A percentile compares a stretch with the other conserved stretches of the same genome.
Evolutionary conservation across 2,329 filamentous ascomycete species (phyloP).

Genomic region (Parastagonospora nodorum): DNA sequence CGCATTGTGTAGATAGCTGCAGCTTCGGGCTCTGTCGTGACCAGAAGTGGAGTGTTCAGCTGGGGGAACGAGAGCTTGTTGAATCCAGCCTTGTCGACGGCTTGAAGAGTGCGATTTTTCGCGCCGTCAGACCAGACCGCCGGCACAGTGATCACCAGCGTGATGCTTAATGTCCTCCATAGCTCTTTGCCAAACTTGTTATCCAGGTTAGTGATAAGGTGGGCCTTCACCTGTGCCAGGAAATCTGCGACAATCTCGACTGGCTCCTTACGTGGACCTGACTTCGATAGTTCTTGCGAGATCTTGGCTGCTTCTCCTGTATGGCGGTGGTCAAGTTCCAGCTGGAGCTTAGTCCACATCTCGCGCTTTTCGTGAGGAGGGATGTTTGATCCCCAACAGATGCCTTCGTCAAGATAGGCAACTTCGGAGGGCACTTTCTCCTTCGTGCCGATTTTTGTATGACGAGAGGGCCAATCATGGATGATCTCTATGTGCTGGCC

Average conservation of each 20-base stretch:
- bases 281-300: slow-evolving; percentile 9
- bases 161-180: slow-evolving; percentile 23
- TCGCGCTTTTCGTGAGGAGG: no score
- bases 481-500: slow-evolving; percentile 28
- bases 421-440: slow-evolving; percentile 38
- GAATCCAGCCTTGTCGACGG: slow-evolving; percentile 27
- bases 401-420: slow-evolving; percentile 10
- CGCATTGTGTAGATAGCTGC: slow-evolving; percentile 34
- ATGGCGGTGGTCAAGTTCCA: slow-evolving; percentile 22
- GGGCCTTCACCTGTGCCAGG: slow-evolving; percentile 22
- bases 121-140: slow-evolving; percentile 34
- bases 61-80: slow-evolving; percentile 10
- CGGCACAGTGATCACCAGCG: slow-evolving; percentile 29
- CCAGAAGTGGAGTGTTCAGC: slow-evolving; percentile 4
- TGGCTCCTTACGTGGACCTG: slow-evolving; percentile 11
- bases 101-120: slow-evolving; percentile 22
- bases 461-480: slow-evolving; percentile 29
- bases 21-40: slow-evolving; percentile 32
- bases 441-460: slow-evolving; percentile 30
- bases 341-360: slow-evolving; percentile 42
- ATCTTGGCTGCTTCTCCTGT: slow-evolving; percentile 23
- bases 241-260: slow-evolving; percentile 39
- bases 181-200: slow-evolving; percentile 21
- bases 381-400: slow-evolving; percentile 4
- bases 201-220: slow-evolving; percentile 30